Evolutionary conservation across 2,329 filamentous ascomycete genomes (phyloP).

Genomic region (Aspergillus tamarii): DNA sequence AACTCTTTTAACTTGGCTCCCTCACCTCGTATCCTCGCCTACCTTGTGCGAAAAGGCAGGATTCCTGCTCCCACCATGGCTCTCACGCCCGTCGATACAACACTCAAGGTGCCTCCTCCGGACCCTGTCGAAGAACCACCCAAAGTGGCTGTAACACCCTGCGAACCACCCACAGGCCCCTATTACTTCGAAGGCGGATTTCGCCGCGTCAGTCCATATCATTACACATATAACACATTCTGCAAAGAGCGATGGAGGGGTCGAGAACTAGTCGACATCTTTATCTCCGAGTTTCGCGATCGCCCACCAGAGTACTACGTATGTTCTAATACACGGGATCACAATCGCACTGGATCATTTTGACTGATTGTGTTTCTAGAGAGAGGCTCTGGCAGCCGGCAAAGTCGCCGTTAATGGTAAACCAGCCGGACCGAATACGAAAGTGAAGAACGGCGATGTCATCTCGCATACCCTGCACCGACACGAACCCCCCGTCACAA

Average conservation of each 20-base stretch:
- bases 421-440: conserved; percentile 66
- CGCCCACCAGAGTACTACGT: conserved; percentile 84
- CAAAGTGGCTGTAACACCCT: conserved; percentile 16
- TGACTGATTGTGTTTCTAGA: conserved; percentile 40
- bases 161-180: conserved; percentile 62
- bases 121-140: conserved; percentile 25
- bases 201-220: conserved; percentile 81
- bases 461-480: conserved; percentile 93
- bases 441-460: conserved; percentile 84
- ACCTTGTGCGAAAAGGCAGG: conserved; percentile 42
- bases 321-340: conserved; percentile 28
- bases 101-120: conserved; percentile 28
- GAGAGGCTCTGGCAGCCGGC: conserved; percentile 77
- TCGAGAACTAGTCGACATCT: conserved; percentile 80
- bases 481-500: conserved; percentile 91
- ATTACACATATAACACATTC: conserved; percentile 92
- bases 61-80: conserved; percentile 42
- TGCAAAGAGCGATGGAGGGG: conserved; percentile 94
- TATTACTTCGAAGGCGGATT: conserved; percentile 85
- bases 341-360: neutral
- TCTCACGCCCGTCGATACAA: conserved; percentile 35
- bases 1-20: conserved; percentile 32
- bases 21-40: conserved; percentile 44
- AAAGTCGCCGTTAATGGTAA: conserved; percentile 80
- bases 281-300: conserved; percentile 89